A percentile compares a stretch with the other conserved stretches of the same genome.
Conservation (phyloP, 139 green algal genomes). For the Haematococcus sp. region DNA sequence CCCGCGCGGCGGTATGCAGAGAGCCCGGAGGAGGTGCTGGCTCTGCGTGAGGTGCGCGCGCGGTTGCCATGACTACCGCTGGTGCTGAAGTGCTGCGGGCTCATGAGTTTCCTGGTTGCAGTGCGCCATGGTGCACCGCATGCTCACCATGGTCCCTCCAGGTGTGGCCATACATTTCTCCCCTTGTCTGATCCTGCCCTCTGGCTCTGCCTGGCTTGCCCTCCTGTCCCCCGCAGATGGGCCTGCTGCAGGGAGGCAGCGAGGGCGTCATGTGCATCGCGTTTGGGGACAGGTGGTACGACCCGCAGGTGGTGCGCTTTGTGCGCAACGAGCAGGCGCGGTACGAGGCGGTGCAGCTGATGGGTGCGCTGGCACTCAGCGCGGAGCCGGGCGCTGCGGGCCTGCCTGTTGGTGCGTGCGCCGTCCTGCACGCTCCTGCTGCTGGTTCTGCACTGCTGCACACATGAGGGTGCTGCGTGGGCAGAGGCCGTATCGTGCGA, state of each 20-base stretch:
- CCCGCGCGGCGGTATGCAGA: constrained; percentile 61
- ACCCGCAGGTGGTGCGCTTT: constrained; percentile 54
- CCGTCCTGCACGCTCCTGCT: too few relatives aligned
- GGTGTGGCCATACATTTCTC: too few relatives aligned
- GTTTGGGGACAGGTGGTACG: constrained; percentile 43
- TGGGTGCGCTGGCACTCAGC: constrained; percentile 66
- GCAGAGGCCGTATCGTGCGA: too few relatives aligned
- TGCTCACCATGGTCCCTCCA: constrained; percentile 10
- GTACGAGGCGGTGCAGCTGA: constrained; percentile 66
- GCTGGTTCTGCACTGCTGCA: too few relatives aligned
- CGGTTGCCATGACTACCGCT: constrained; percentile 39
- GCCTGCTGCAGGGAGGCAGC: constrained; percentile 55
- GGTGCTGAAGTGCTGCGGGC: not conserved
- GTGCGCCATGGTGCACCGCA: constrained; percentile 18
- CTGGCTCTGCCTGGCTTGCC: not conserved
- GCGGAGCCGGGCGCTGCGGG: constrained; percentile 44
- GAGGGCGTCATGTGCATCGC: constrained; percentile 52
- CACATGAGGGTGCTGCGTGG: too few relatives aligned
- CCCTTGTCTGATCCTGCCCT: too few relatives aligned
- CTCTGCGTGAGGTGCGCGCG: constrained; percentile 16
- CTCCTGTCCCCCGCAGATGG: constrained; percentile 9
- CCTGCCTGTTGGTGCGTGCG: constrained; percentile 52
- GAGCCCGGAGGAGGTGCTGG: constrained; percentile 33
- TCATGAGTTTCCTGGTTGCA: constrained; percentile 7
- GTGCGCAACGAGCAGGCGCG: constrained; percentile 67